These are phyloP conservation scores for Carex pumila DNA, from an alignment of 176 grass and related monocot genomes.

Conservation along the genomic window DNA sequence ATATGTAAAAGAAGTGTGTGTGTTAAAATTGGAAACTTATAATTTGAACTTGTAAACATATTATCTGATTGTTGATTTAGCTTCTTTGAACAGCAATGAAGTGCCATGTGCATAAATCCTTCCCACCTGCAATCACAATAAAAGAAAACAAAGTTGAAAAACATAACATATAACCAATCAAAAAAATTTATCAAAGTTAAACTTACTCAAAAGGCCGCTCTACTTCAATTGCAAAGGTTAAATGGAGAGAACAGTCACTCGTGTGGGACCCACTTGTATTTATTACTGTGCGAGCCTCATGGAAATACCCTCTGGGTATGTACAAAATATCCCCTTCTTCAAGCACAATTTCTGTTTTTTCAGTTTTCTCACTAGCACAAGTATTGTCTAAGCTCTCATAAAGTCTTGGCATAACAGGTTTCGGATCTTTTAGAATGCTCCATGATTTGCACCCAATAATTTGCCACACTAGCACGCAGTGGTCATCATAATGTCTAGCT, in stretches of 20 bases:
- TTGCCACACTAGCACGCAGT: constrained; percentile 90
- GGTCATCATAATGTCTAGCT: constrained; percentile 70
- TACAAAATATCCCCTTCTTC: constrained; percentile 78
- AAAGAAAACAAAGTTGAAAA: constrained; percentile 11
- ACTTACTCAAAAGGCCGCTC: constrained; percentile 92
- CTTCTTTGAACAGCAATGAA: constrained; percentile 60
- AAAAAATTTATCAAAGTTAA: not conserved
- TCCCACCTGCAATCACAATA: constrained; percentile 57
- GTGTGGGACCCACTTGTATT: constrained; percentile 5
- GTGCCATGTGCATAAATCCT: constrained; percentile 70
- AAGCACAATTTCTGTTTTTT: constrained; percentile 33
- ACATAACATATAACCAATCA: not conserved
- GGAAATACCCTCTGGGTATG: constrained; percentile 76
- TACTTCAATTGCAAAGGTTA: constrained; percentile 84
- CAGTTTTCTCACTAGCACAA: constrained; percentile 20
- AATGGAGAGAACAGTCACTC: constrained; percentile 55
- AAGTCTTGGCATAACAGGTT: constrained; percentile 50
- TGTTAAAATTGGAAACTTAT: constrained; percentile 11
- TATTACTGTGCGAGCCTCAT: constrained; percentile 51
- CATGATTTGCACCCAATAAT: constrained; percentile 57
- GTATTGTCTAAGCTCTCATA: constrained; percentile 41
- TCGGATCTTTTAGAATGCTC: constrained; percentile 50
- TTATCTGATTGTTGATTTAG: constrained; percentile 20
- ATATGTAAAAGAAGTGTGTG: constrained; percentile 57
- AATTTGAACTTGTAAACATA: not conserved